phyloP scores from a whole-genome alignment of 805 yeast genomes.

The Priceomyces medius region DNA sequence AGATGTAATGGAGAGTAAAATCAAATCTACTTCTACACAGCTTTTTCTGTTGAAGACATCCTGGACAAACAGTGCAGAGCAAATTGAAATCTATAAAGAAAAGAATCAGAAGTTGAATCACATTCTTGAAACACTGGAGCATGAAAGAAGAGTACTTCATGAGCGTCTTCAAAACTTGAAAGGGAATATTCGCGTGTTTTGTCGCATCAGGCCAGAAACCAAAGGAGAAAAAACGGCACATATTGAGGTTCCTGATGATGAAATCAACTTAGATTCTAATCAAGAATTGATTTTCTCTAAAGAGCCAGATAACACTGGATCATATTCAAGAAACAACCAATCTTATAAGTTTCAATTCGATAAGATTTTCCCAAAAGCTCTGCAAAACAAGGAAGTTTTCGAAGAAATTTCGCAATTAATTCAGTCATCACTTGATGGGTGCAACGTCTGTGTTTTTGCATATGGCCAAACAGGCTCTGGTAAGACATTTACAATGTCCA shows the following conservation, averaged over 20 bases:
- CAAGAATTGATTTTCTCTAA: constrained; percentile 33
- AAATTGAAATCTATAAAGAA: constrained; percentile 8
- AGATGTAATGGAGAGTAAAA: constrained; percentile 11
- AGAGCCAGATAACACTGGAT: constrained; percentile 8
- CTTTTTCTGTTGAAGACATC: constrained; percentile 9
- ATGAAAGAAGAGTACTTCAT: constrained; percentile 61
- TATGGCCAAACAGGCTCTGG: constrained; percentile 98
- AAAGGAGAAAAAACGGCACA: constrained; percentile 11
- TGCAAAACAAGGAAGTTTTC: constrained; percentile 64
- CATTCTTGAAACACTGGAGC: constrained; percentile 49
- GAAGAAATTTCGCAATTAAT: constrained; percentile 83
- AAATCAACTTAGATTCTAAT: constrained; percentile 32
- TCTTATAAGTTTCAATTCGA: constrained; percentile 64
- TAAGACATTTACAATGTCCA: constrained; percentile 87
- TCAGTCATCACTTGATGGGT: constrained; percentile 79
- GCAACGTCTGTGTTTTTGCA: constrained; percentile 89
- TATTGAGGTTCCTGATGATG: constrained; percentile 22
- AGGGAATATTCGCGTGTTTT: constrained; percentile 90
- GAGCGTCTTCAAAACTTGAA: constrained; percentile 78
- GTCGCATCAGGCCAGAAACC: constrained; percentile 69
- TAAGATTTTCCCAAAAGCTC: constrained; percentile 59
- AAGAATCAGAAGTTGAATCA: constrained; percentile 20
- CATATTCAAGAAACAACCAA: constrained; percentile 9
- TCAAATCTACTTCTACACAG: constrained; percentile 10
- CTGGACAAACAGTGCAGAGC: constrained; percentile 4